These are phyloP conservation scores for Zygotorulaspora florentina DNA, from an alignment of 805 yeast genomes.

Conservation along the genomic window DNA sequence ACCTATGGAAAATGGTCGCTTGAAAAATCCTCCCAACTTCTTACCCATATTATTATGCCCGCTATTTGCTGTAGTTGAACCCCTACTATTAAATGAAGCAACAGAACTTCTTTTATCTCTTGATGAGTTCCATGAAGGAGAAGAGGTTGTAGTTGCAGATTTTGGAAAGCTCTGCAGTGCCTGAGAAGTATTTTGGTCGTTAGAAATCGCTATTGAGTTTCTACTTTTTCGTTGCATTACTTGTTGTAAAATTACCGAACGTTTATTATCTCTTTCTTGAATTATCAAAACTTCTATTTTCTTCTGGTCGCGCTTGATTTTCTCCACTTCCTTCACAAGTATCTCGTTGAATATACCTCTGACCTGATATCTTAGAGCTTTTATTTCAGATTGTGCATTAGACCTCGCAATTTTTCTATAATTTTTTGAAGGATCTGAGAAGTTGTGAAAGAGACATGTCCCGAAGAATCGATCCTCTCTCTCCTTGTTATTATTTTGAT, in stretches of 20 bases:
- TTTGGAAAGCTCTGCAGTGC: not conserved
- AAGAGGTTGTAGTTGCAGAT: conserved; percentile 6
- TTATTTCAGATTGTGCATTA: conserved; percentile 42
- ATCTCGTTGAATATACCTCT: conserved; percentile 43
- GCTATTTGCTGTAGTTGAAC: conserved; percentile 18
- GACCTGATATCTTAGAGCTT: conserved; percentile 36
- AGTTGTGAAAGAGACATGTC: conserved; percentile 21
- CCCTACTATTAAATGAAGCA: conserved; percentile 18
- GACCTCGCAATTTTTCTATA: conserved; percentile 36
- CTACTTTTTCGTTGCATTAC: conserved; percentile 22
- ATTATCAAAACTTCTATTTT: conserved; percentile 39
- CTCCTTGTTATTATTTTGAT: conserved; percentile 9
- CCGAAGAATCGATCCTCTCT: conserved; percentile 12
- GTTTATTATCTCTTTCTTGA: conserved; percentile 38
- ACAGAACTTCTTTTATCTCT: conserved; percentile 28
- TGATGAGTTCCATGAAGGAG: conserved; percentile 4
- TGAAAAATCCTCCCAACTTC: conserved; percentile 57
- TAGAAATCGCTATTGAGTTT: conserved; percentile 16
- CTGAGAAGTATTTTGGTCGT: conserved; percentile 3
- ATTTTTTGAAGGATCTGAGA: conserved; percentile 30
- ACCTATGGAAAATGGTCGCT: conserved; percentile 58
- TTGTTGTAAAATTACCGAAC: conserved; percentile 31
- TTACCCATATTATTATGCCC: conserved; percentile 34
- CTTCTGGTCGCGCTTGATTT: conserved; percentile 48
- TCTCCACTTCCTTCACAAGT: conserved; percentile 47